Base-by-base conservation (phyloP, 768 basidiomycete species). In the Grammothele lineata region DNA sequence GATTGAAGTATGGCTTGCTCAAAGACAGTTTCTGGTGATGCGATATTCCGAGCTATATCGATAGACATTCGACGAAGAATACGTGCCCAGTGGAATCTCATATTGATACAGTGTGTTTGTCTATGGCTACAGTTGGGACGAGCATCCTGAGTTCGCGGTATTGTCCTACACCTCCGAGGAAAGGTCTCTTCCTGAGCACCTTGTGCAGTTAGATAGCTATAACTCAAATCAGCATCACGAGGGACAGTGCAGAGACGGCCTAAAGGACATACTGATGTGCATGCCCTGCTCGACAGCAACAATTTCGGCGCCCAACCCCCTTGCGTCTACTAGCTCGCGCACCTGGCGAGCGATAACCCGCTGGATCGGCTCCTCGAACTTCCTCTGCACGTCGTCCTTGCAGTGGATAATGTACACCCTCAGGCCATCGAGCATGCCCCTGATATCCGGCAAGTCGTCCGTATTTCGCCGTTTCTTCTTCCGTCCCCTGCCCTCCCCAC, bases 371-470 rank as follows among this genome's bases (percentile, higher is more conserved):
- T 66, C 64, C 38, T 77, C 75, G 35, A 66, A 66, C 17, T 67
- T 66, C 12, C 64, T 63, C n/a, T 72, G 66, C 43, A 85, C 66
- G 36, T 78, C 74, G 50, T 91, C 90, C 62, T 97, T 96, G 72
- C 90, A 90, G 59, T 96, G 92, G 34, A 80, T 89, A 45, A 96
- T 70, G 62, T 79, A 91, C n/a, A 96, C 73, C 24, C 73, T 70
- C 24, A 91, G 59, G 9, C 83, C 86, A 3, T 65, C 55, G 23
- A 91, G 67, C 10, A 75, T 73, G 35, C 76, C 77, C 4, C 67
- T 66, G 25, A 83, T 56, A 22, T 77, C 74, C 8, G 76, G 70
- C 2, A 68, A 55, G 6, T 51, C 15, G 24, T 39, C 47, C 7
- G 68, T 51, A 2, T 71, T 67, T 40, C 54, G 43, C 40, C 65